A percentile compares a stretch with the other conserved stretches of the same genome.
phyloP scores from a whole-genome alignment of 2,329 filamentous ascomycete species.

The Fusarium humuli region DNA sequence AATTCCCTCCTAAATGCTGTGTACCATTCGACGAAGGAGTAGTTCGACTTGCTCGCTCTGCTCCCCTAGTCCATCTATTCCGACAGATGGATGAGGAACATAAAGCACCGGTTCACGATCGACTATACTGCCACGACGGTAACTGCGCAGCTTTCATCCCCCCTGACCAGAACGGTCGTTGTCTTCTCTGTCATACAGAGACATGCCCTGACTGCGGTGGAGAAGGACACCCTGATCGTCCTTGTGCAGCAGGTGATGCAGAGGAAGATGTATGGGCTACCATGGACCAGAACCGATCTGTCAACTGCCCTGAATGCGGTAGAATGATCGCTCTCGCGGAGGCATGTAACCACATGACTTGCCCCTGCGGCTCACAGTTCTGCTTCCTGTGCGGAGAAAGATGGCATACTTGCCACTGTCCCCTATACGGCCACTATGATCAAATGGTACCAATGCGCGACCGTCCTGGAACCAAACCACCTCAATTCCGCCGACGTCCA shows the following conservation, averaged over 20 bases:
- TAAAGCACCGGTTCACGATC: background rate
- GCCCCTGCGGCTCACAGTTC: slow-evolving; percentile 60
- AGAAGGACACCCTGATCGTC: slow-evolving; percentile 15
- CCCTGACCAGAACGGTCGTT: slow-evolving; percentile 1
- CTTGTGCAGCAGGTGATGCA: slow-evolving; percentile 19
- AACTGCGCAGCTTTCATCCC: slow-evolving; percentile 42
- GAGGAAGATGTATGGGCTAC: slow-evolving; percentile 42
- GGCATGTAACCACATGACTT: slow-evolving; percentile 50
- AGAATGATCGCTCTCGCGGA: slow-evolving; percentile 35
- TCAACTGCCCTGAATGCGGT: slow-evolving; percentile 43
- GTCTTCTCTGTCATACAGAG: slow-evolving; percentile 13
- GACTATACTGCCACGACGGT: slow-evolving; percentile 42
- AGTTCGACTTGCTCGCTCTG: slow-evolving; percentile 17
- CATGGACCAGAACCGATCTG: slow-evolving; percentile 40
- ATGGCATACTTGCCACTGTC: slow-evolving; percentile 57
- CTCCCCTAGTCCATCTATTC: slow-evolving; percentile 37
- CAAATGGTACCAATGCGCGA: slow-evolving; percentile 16
- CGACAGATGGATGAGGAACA: slow-evolving; percentile 36
- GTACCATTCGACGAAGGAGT: slow-evolving; percentile 25
- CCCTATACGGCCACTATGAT: slow-evolving; percentile 1
- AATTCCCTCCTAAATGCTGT: slow-evolving; percentile 45
- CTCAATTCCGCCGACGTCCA: slow-evolving; percentile 25
- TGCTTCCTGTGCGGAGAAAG: slow-evolving; percentile 60
- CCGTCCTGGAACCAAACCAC: slow-evolving; percentile 35
- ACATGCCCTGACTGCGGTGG: slow-evolving; percentile 32